Conservation (phyloP, 2,329 filamentous ascomycete genomes). For the Monilinia fructigena region DNA sequence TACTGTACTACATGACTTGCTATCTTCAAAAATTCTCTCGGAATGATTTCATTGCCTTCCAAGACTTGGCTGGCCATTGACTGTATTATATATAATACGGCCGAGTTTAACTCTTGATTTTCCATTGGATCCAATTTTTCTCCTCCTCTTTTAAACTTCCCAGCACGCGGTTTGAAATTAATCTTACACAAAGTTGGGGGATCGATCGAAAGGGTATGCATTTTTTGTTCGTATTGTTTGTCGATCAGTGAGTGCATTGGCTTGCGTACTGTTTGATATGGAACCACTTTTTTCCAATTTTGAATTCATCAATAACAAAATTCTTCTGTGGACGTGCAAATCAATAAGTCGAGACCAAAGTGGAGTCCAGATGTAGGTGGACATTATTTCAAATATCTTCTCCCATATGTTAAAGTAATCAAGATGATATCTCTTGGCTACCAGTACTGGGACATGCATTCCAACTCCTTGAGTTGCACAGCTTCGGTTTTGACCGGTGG, state of each 20-base stretch:
- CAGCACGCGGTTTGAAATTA: not conserved
- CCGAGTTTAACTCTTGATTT: no score
- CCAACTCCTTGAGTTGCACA: not conserved
- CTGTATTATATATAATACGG: no score
- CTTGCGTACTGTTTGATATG: not conserved
- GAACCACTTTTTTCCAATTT: not conserved
- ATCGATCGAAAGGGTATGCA: not conserved
- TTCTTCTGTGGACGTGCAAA: not conserved
- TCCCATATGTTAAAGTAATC: not conserved
- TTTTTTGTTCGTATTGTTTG: slow-evolving; percentile 9
- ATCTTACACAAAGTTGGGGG: not conserved
- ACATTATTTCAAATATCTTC: not conserved
- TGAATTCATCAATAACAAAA: no score
- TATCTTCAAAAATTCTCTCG: no score
- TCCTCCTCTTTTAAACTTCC: not conserved
- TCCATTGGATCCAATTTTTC: not conserved
- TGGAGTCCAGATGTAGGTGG: not conserved
- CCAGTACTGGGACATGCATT: not conserved
- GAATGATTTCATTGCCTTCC: no score
- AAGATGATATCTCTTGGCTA: not conserved
- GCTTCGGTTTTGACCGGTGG: not conserved
- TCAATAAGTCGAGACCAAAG: slow-evolving; percentile 5
- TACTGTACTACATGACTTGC: no score
- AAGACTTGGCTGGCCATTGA: no score
- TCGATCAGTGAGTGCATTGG: slow-evolving; percentile 14